A percentile compares a stretch with the other conserved stretches of the same genome.
These are phyloP conservation scores for Vanrija humicola DNA, from an alignment of 1,284 basidiomycete species.

Conservation along the genomic window DNA sequence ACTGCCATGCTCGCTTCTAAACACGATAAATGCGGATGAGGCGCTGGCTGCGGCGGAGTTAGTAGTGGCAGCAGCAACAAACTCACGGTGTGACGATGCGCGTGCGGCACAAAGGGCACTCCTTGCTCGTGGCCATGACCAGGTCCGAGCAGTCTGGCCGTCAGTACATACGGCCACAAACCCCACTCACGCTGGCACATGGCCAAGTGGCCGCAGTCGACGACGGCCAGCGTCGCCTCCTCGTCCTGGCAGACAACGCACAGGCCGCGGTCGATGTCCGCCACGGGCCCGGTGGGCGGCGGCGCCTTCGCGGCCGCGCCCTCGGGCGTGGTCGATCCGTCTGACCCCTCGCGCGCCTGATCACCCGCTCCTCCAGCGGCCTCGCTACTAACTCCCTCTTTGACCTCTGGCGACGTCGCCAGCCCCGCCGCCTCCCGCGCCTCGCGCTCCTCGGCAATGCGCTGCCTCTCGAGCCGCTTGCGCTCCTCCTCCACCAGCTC, in stretches of 20 bases:
- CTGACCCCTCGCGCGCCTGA: background rate
- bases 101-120: constrained; percentile 81
- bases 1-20: constrained; percentile 9
- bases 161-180: background rate
- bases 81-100: constrained; percentile 59
- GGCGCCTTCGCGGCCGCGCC: constrained; percentile 7
- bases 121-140: constrained; percentile 70
- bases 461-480: constrained; percentile 47
- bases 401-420: background rate
- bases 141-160: constrained; percentile 66
- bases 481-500: constrained; percentile 64
- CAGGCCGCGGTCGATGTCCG: constrained; percentile 63
- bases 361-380: background rate
- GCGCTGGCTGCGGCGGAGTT: constrained; percentile 50
- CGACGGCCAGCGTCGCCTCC: constrained; percentile 81
- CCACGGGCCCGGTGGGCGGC: constrained; percentile 40
- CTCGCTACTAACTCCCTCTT: background rate
- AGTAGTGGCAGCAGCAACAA: background rate
- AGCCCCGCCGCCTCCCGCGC: constrained; percentile 6
- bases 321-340: background rate
- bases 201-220: constrained; percentile 85
- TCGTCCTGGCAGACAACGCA: constrained; percentile 88
- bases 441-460: constrained; percentile 45
- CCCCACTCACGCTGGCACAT: constrained; percentile 60
- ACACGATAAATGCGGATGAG: constrained; percentile 63